Evolutionary conservation across 345 rosid species (phyloP).

Genomic region (Eucalyptus erythrocorys): DNA sequence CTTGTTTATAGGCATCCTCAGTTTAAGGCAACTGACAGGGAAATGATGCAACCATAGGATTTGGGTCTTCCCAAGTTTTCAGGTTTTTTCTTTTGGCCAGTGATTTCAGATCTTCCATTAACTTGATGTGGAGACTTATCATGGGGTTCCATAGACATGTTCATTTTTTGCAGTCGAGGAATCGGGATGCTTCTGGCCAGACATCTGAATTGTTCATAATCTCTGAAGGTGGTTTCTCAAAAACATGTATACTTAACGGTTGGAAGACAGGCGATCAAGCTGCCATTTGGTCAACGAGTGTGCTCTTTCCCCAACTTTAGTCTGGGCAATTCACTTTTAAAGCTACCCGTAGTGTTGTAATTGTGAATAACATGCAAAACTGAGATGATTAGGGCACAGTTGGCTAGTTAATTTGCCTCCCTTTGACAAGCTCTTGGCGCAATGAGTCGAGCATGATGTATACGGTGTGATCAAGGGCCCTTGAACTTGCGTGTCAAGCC

Average conservation of each 20-base stretch:
- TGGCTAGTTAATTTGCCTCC: neutral
- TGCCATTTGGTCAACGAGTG: neutral
- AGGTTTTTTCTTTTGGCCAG: neutral
- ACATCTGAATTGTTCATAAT: neutral
- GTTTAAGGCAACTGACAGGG: neutral
- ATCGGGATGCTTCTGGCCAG: neutral
- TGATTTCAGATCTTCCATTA: neutral
- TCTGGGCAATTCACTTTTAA: neutral
- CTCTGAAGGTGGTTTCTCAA: neutral
- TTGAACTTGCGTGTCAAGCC: neutral
- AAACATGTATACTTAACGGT: neutral
- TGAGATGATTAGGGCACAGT: neutral
- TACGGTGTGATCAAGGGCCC: neutral
- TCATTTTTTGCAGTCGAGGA: neutral
- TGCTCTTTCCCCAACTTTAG: neutral
- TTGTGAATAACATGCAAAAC: neutral
- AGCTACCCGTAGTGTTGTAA: neutral
- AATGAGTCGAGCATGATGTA: neutral
- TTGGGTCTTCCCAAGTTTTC: neutral
- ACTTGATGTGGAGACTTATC: neutral
- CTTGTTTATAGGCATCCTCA: constrained; percentile 30
- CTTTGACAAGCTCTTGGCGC: neutral
- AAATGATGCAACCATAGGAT: neutral
- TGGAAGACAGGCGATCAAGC: neutral
- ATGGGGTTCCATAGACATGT: neutral